phyloP scores from a whole-genome alignment of 148 eudicot species.

The Chenopodium formosanum region DNA sequence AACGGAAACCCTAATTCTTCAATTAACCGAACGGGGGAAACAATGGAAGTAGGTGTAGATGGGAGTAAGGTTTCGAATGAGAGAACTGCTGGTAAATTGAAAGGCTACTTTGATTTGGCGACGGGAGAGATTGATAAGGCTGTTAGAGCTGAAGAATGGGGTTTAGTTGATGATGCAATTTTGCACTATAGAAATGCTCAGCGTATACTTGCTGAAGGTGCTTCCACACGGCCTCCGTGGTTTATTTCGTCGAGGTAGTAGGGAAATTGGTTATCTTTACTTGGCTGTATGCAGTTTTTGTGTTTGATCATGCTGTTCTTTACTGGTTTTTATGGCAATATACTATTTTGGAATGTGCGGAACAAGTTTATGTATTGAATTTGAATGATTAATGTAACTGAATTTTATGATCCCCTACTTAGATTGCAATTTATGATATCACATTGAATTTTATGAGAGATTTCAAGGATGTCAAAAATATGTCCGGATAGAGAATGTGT shows the following conservation, averaged over 20 bases:
- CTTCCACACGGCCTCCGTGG: slow-evolving; percentile 67
- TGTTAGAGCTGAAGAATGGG: slow-evolving; percentile 95
- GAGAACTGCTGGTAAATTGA: slow-evolving; percentile 78
- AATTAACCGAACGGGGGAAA: slow-evolving; percentile 6
- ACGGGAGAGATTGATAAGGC: slow-evolving; percentile 83
- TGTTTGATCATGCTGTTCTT: slow-evolving; percentile 4
- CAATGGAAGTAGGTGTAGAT: slow-evolving; percentile 47
- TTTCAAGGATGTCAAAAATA: not conserved
- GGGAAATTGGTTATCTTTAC: not conserved
- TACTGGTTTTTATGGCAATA: too few relatives aligned
- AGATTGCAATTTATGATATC: not conserved
- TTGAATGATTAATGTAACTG: not conserved
- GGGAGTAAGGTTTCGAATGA: slow-evolving; percentile 61
- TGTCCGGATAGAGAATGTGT: not conserved
- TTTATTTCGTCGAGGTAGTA: slow-evolving; percentile 63
- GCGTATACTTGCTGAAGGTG: slow-evolving; percentile 67
- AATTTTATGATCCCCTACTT: not conserved
- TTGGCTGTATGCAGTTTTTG: not conserved
- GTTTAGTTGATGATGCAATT: slow-evolving; percentile 74
- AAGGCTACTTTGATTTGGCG: slow-evolving; percentile 88
- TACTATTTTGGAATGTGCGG: not conserved
- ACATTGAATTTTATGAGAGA: not conserved
- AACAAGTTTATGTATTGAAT: not conserved
- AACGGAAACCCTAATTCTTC: slow-evolving; percentile 51
- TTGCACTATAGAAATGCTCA: slow-evolving; percentile 64